Base-by-base conservation (phyloP, 148 eudicot genomes). In the Polygonum maritimum region DNA sequence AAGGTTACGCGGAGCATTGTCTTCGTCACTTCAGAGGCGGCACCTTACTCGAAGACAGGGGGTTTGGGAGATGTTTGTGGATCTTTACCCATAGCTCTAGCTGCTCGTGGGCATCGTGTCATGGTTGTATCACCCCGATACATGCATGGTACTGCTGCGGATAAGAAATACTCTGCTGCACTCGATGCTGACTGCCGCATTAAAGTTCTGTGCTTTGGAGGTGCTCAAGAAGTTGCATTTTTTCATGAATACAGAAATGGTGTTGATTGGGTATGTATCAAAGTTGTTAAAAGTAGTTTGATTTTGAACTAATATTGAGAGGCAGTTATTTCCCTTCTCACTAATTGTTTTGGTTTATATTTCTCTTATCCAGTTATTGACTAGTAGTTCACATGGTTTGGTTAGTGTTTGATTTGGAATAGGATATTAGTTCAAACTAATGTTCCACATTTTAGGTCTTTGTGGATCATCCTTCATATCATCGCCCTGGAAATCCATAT, bases 1-100 rank as follows among this genome's bases (percentile, higher is more conserved):
- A 80, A 77, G 76, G 84, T 81, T 65, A 88, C 82, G n/a, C 80
- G 71, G 75, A 95, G 76, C 79, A 77, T 95, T 7, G 82, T 95
- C 21, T 92, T 88, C 76, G 93, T 88, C 65, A 89, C 97, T 55
- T 79, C 99, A 74, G 99, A 95, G 76, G 98, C 88, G 47, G 92
- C 97, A 26, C 99, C 99, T 60, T 95, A 95, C 85, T 95, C 98
- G 31, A 95, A 95, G 85, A 95, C 98, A 4, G 99, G 99, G 75
- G 99, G 99, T 54, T 75, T 95, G 76, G 99, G 97, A 78, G 99
- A 95, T 85, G 99, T 95, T 72, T 95, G 98, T 89, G 99, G 99
- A 63, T 95, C 99, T 72, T 86, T 95, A 78, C 99, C 99, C 40
- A 82, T 91, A 77, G 87, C 99, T 69, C 80, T 95, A 51, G 99